A percentile compares a stretch with the other conserved stretches of the same genome.
Conservation (phyloP, 257 asterid species). For the Petrea volubilis region DNA sequence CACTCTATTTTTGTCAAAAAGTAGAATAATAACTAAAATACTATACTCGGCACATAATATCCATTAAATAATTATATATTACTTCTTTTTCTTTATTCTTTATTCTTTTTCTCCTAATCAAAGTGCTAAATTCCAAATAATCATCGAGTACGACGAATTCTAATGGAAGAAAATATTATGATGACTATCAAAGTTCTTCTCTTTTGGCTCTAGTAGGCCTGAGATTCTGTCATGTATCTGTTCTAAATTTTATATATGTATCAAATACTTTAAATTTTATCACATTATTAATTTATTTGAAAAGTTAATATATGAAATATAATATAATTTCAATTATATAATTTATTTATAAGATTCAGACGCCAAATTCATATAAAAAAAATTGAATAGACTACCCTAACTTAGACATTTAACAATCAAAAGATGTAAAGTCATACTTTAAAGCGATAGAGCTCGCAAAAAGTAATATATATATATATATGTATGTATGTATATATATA, state of each 20-base stretch:
- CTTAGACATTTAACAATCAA: conserved; percentile 23
- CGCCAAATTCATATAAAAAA: too few species aligned
- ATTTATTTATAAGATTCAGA: too few species aligned
- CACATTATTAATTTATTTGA: too few species aligned
- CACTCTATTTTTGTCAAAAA: conserved; percentile 20
- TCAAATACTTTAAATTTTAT: too few species aligned
- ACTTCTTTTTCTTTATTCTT: not conserved
- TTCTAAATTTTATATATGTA: too few species aligned
- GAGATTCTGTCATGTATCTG: too few species aligned
- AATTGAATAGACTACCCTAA: conserved; percentile 27
- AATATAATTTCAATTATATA: too few species aligned
- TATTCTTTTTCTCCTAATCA: too few species aligned
- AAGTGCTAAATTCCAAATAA: conserved; percentile 27
- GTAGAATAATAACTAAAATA: conserved; percentile 26
- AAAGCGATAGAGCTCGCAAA: not conserved
- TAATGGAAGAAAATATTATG: conserved; percentile 2
- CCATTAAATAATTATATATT: not conserved
- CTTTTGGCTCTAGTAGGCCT: not conserved
- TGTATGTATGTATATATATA: too few species aligned
- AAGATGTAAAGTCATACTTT: conserved; percentile 26
- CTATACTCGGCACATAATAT: too few species aligned
- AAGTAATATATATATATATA: too few species aligned
- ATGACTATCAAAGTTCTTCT: conserved; percentile 14
- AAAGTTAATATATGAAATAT: too few species aligned
- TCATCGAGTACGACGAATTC: conserved; percentile 25